phyloP scores from a whole-genome alignment of 352 stramenopile species.

The Phytophthora tentaculata region DNA sequence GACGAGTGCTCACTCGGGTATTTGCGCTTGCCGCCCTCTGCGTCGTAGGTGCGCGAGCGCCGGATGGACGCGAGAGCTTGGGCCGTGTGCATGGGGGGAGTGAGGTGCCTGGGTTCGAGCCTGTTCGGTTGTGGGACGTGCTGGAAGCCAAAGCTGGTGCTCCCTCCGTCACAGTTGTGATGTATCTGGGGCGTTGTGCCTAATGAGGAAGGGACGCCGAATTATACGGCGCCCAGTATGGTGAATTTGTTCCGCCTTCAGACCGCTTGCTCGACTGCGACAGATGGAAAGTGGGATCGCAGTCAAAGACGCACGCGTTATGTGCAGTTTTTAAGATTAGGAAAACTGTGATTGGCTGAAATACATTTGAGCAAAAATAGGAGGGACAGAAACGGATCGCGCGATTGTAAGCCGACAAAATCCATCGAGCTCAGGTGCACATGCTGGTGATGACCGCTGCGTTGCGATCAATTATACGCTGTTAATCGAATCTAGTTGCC shows the following conservation, averaged over 20 bases:
- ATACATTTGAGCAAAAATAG: slow-evolving; percentile 18
- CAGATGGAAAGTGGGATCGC: slow-evolving; percentile 25
- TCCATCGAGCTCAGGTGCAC: slow-evolving; percentile 10
- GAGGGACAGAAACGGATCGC: slow-evolving; percentile 21
- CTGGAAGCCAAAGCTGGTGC: slow-evolving; percentile 9
- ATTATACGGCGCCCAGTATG: slow-evolving; percentile 29
- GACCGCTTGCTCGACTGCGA: slow-evolving; percentile 18
- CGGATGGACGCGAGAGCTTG: slow-evolving; percentile 67
- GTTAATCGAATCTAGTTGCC: slow-evolving; percentile 4
- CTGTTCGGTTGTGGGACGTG: slow-evolving; percentile 29
- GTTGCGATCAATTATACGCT: not conserved
- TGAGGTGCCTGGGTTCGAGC: slow-evolving; percentile 6
- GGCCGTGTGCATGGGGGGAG: slow-evolving; percentile 58
- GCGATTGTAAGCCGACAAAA: slow-evolving; percentile 21
- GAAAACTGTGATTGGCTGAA: slow-evolving; percentile 14
- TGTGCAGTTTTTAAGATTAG: not conserved
- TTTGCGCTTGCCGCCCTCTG: slow-evolving; percentile 27
- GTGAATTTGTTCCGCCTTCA: slow-evolving; percentile 23
- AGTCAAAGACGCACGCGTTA: slow-evolving; percentile 18
- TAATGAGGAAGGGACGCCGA: slow-evolving; percentile 7
- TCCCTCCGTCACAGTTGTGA: slow-evolving; percentile 20
- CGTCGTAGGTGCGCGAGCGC: slow-evolving; percentile 54
- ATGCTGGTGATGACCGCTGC: not conserved
- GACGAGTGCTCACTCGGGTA: slow-evolving; percentile 47
- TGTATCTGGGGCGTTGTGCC: slow-evolving; percentile 21